Conservation (phyloP, 768 basidiomycete species). For the Macrolepiota dolichaula region DNA sequence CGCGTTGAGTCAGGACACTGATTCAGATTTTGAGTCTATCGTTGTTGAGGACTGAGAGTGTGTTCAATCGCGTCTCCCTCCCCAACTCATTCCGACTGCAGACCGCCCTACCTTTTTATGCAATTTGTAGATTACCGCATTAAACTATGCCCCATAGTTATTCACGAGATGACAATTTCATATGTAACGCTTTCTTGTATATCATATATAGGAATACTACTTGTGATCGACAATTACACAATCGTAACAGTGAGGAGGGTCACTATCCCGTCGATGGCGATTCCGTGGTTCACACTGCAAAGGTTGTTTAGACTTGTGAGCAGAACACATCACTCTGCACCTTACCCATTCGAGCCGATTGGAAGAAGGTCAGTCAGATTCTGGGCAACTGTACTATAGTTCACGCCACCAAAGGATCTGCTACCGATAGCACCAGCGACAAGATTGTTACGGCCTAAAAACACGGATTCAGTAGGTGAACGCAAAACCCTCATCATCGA, state of each 20-base stretch:
- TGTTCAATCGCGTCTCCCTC: not conserved
- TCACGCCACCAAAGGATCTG: conserved; percentile 38
- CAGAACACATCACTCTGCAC: not conserved
- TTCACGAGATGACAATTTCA: not conserved
- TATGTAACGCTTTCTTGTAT: conserved; percentile 7
- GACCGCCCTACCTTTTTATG: not conserved
- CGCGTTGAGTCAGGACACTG: conserved; percentile 8
- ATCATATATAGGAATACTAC: conserved; percentile 12
- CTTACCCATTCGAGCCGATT: conserved; percentile 44
- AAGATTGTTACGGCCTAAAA: conserved; percentile 25
- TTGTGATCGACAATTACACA: conserved; percentile 9
- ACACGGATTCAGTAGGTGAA: not conserved
- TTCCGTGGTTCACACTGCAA: conserved; percentile 44
- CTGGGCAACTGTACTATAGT: conserved; percentile 41
- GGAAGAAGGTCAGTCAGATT: conserved; percentile 53
- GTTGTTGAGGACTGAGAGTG: not conserved
- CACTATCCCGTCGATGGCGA: conserved; percentile 57
- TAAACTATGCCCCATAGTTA: not conserved
- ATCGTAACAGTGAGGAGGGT: conserved; percentile 42
- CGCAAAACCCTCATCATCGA: not conserved
- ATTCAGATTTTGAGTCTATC: conserved; percentile 1
- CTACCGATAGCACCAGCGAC: conserved; percentile 25
- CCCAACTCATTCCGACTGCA: not conserved
- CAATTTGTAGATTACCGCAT: conserved; percentile 1
- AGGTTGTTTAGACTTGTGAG: not conserved